phyloP scores from a whole-genome alignment of 768 basidiomycete genomes.

The Chalciporus pseudorubinellus region DNA sequence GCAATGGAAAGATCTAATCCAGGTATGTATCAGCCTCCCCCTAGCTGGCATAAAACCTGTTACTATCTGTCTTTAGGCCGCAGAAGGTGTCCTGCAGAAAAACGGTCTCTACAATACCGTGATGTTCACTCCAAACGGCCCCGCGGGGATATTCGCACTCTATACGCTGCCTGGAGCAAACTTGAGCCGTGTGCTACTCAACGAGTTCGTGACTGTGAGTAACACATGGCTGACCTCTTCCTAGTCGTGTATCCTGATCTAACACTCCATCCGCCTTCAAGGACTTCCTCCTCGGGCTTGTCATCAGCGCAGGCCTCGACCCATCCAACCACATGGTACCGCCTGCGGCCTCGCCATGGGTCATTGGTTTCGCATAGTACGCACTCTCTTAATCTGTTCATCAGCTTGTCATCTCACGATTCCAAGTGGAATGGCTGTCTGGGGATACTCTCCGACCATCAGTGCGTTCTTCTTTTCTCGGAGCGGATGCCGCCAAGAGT shows the following conservation, averaged over 20 bases:
- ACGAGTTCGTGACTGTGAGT: slow-evolving; percentile 39
- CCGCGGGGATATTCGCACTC: slow-evolving; percentile 39
- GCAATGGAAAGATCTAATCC: slow-evolving; percentile 56
- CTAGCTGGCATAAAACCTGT: too few relatives aligned
- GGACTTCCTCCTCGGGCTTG: slow-evolving; percentile 22
- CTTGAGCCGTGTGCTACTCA: slow-evolving; percentile 35
- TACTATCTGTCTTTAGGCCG: slow-evolving; percentile 12
- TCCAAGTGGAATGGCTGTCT: slow-evolving; percentile 53
- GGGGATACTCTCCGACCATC: slow-evolving; percentile 55
- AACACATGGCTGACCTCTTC: neutral
- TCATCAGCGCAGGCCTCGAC: slow-evolving; percentile 36
- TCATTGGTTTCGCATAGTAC: slow-evolving; percentile 60
- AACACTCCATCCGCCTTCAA: neutral
- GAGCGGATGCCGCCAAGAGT: neutral
- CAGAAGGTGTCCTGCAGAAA: slow-evolving; percentile 30
- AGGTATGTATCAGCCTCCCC: slow-evolving; percentile 40
- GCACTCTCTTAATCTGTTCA: slow-evolving; percentile 17
- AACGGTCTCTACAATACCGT: slow-evolving; percentile 26
- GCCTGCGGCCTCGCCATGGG: slow-evolving; percentile 48
- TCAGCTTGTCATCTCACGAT: neutral
- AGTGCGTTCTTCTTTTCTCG: slow-evolving; percentile 29
- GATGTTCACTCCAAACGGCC: slow-evolving; percentile 38
- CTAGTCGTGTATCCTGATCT: too few relatives aligned
- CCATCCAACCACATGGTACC: slow-evolving; percentile 59
- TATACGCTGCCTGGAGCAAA: slow-evolving; percentile 33